A percentile compares a stretch with the other conserved stretches of the same genome.
These are phyloP conservation scores for Pulchroboletus neoregius DNA, from an alignment of 1,284 basidiomycete genomes.

Conservation along the genomic window DNA sequence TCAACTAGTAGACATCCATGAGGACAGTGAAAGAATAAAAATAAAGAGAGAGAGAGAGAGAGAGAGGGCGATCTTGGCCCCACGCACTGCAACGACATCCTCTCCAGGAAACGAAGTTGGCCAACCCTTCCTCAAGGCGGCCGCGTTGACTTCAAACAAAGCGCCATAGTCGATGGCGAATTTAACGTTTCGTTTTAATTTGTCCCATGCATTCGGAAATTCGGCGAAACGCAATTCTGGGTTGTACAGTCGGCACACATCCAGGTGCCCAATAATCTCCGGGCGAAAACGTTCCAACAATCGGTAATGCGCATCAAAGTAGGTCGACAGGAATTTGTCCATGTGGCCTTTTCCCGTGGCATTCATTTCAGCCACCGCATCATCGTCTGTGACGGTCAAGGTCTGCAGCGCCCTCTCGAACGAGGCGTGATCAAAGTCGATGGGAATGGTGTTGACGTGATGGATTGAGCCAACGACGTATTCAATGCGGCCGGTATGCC, in stretches of 20 bases:
- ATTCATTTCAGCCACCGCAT: conserved; percentile 28
- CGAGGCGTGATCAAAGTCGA: conserved; percentile 84
- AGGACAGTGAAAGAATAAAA: conserved; percentile 17
- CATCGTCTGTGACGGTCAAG: conserved; percentile 29
- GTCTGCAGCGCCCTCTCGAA: conserved; percentile 59
- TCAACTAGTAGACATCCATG: conserved; percentile 49
- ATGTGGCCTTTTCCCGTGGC: conserved; percentile 23
- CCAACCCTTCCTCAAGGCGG: conserved; percentile 94
- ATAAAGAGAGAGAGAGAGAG: conserved; percentile 8
- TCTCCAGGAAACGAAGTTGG: conserved; percentile 74
- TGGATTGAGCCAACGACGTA: conserved; percentile 95
- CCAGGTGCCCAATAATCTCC: conserved; percentile 91
- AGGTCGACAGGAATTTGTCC: conserved; percentile 57
- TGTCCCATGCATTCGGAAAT: conserved; percentile 58
- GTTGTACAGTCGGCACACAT: conserved; percentile 81
- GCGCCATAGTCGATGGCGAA: conserved; percentile 82
- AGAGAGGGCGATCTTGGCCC: too few species aligned
- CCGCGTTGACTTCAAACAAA: conserved; percentile 90
- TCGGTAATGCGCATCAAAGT: conserved; percentile 81
- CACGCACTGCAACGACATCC: conserved; percentile 71
- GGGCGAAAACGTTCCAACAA: conserved; percentile 72
- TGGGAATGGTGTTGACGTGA: conserved; percentile 84
- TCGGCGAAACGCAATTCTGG: conserved; percentile 53
- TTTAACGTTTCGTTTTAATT: conserved; percentile 73
- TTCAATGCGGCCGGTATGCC: conserved; percentile 58